Evolutionary conservation across 345 rosid species (phyloP), one percentile per base, ranked within the genome.

Genomic region (Sisymbrium irio): DNA sequence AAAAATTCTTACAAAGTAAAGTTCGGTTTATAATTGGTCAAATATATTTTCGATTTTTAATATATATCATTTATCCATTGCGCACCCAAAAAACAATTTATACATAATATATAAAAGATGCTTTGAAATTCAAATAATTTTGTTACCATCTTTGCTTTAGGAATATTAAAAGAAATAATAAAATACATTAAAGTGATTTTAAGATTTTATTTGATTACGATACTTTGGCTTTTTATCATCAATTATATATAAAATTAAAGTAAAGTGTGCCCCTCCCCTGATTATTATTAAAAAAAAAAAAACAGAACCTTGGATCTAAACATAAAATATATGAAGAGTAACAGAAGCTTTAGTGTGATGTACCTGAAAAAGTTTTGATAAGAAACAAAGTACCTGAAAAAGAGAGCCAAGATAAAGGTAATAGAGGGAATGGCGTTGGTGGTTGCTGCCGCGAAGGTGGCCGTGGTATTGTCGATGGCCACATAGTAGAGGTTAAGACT

Each of bases 401-500:
- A 37, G 35, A 74, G 77, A 37, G 98, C 94, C 77, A 91, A 72
- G 54, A 80, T 35, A 62, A 93, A 85, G 30, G 98, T 89, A 27
- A 91, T 85, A 65, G 88, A 89, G 22, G 98, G 98, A 47, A 91
- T 78, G 12, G 83, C 79, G 80, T 91, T 93, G 60, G 94, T 86
- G 45, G 88, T 76, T 45, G 96, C 98, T 58, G 97, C 88, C 7
- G 98, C 98, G 70, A 91, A 86, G 32, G 97, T 91, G 49, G 98
- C 96, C 9, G 96, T 81, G 0, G 91, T 91, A 60, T 84, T 75
- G 56, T 83, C 80, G 69, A 93, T 85, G 45, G 96, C 97, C 13
- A 85, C 77, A 49, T 71, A 83, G 78, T 73, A 93, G 47, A 91
- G 87, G 76, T 93, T 91, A 22, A 86, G 79, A 79, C 91, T 84